These are phyloP conservation scores for Salix koriyanagi DNA, from an alignment of 345 rosid species.

Conservation along the genomic window DNA sequence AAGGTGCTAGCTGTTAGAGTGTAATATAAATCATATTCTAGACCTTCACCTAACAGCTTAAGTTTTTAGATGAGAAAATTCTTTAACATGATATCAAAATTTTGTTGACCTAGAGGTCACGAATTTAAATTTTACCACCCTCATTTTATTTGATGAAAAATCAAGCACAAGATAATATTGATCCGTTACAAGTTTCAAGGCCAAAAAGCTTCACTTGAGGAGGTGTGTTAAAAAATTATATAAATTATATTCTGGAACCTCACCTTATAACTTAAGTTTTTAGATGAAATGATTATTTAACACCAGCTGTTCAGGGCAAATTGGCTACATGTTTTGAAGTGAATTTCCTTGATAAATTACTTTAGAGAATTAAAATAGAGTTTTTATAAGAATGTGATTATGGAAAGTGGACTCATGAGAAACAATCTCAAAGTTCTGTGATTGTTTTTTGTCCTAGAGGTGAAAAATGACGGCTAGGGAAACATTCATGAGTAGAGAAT, in stretches of 20 bases:
- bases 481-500: not conserved
- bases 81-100: accelerated
- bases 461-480: not conserved
- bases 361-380: not conserved
- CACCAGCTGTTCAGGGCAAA: not conserved
- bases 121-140: too few species aligned
- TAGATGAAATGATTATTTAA: too few species aligned
- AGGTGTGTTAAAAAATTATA: too few species aligned
- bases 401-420: not conserved
- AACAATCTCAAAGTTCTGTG: not conserved
- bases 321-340: not conserved
- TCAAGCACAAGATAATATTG: too few species aligned
- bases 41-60: accelerated
- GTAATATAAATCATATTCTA: too few species aligned
- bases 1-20: not conserved
- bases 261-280: too few species aligned
- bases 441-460: not conserved
- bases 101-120: accelerated
- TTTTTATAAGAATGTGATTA: not conserved
- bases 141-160: too few species aligned
- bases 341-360: not conserved
- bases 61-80: accelerated
- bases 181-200: accelerated
- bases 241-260: too few species aligned
- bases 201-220: too few species aligned